Evolutionary conservation across 2,329 filamentous ascomycete species (phyloP).

Genomic region (Onygena corvina): DNA sequence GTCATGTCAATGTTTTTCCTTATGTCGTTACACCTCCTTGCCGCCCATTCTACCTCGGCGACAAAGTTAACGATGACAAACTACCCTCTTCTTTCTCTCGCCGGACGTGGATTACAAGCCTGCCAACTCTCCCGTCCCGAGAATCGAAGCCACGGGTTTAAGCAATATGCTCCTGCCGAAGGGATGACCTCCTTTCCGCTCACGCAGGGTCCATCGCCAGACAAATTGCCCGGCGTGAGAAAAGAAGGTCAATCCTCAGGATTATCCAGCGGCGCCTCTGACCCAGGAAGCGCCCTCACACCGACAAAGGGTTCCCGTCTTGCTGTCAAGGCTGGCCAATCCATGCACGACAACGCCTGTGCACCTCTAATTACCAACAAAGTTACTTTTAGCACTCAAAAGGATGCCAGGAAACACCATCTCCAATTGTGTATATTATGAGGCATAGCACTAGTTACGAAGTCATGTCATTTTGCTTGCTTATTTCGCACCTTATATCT

Average conservation of each 20-base stretch:
- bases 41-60: neutral
- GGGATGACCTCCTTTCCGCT: neutral
- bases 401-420: conserved; percentile 3
- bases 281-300: neutral
- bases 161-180: neutral
- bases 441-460: conserved; percentile 5
- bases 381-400: neutral
- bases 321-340: neutral
- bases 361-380: neutral
- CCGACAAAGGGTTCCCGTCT: neutral
- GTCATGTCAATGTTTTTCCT: neutral
- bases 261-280: neutral
- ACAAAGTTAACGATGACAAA: neutral
- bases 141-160: neutral
- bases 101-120: neutral
- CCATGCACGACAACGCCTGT: neutral
- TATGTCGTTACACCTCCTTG: neutral
- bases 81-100: neutral
- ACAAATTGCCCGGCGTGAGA: neutral
- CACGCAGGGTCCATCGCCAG: neutral
- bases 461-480: conserved; percentile 2
- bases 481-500: neutral
- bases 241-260: conserved; percentile 1
- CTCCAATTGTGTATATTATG: conserved; percentile 1
- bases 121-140: neutral